Base-by-base conservation (phyloP, 805 yeast genomes). In the Candida ponderosae region DNA sequence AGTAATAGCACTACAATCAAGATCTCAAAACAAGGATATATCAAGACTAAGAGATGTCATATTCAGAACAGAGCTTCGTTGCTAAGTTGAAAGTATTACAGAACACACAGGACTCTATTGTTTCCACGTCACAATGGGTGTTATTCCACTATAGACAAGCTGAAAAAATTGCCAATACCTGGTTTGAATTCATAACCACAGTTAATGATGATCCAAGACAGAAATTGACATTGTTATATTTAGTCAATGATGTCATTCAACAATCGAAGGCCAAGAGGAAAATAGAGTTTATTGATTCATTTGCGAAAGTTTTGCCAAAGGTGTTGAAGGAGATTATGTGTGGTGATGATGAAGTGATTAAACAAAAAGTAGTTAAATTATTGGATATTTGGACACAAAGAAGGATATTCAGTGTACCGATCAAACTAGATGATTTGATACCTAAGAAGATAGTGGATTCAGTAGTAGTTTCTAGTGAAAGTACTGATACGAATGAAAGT, bases 181-280 rank as follows among this genome's bases (percentile, higher is more conserved):
- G 87, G 87, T 56, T 65, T 8, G 47, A 54, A 19, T 63, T 37
- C 46, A 72, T 1, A 36, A 46, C 13, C 27, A 19, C 24, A 45
- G 47, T 6, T n/a, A n/a, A n/a, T 57, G 60, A 5, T 60, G 65
- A 15, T 45, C 51, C n/a, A 57, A 59, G 35, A 66, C 14, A 71
- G 47, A 71, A 68, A 41, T 65, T 81, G 36, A 68, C 81, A 2
- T 58, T 81, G 39, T 65, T 86, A 18, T 86, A 86, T 50, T 62
- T 86, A 13, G 80, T 82, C 36, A 86, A 86, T 55, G 96, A 86
- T 46, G 79, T 86, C 18, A 81, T 85, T 1, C 96, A 86, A 57
- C 82, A 82, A 53, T 76, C 88, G 4, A 68, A 79, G 40, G 77
- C 80, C 26, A 75, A 77, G 47, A 67, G 72, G 41, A 76, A 72